A percentile compares a stretch with the other conserved stretches of the same genome.
phyloP scores from a whole-genome alignment of 352 stramenopile species.

The Phytophthora agathidicida region DNA sequence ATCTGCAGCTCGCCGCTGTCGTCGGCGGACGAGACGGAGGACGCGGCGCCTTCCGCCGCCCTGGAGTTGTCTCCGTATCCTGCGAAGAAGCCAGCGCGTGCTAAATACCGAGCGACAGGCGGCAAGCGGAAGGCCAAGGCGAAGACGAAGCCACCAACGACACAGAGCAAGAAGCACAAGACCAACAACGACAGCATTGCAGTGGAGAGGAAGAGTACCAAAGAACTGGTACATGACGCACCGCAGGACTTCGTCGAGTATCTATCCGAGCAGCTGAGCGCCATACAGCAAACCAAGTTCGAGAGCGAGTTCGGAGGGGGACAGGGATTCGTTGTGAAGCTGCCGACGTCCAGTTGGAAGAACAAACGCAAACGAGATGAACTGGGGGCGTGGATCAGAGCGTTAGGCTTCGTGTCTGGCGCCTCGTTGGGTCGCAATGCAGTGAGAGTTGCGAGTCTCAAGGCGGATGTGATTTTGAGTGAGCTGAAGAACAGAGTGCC shows the following conservation, averaged over 20 bases:
- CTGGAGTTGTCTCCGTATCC: conserved; percentile 18
- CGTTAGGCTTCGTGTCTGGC: conserved; percentile 60
- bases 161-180: conserved; percentile 31
- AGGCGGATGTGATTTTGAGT: conserved; percentile 61
- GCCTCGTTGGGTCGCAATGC: conserved; percentile 38
- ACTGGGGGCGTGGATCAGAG: conserved; percentile 48
- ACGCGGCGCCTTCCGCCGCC: conserved; percentile 3
- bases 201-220: conserved; percentile 34
- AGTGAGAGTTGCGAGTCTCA: conserved; percentile 60
- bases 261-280: conserved; percentile 56
- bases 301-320: conserved; percentile 56
- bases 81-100: conserved; percentile 2
- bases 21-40: conserved; percentile 46
- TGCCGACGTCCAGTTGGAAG: conserved; percentile 36
- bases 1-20: conserved; percentile 62
- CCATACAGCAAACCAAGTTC: conserved; percentile 49
- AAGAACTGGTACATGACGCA: conserved; percentile 50
- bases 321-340: conserved; percentile 63
- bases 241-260: conserved; percentile 62
- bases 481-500: conserved; percentile 49
- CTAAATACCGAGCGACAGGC: conserved; percentile 5
- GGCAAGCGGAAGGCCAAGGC: conserved; percentile 21
- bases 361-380: conserved; percentile 27
- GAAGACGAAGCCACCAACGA: not conserved
- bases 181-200: not conserved